Base-by-base conservation (phyloP, 1,284 basidiomycete genomes). In the Cronartium ribicola region DNA sequence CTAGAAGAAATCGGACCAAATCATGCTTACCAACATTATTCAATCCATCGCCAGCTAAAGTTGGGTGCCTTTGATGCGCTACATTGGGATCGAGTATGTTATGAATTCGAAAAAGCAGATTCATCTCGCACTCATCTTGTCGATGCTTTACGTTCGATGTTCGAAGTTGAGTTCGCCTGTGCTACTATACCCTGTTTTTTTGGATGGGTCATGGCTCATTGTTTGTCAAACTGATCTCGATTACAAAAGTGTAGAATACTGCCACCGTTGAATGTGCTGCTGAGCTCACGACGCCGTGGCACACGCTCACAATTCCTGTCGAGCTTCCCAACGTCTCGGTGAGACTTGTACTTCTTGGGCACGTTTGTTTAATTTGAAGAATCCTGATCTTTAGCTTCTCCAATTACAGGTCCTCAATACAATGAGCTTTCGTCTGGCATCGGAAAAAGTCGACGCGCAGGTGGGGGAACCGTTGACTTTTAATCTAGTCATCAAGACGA, bases 371-470 rank as follows among this genome's bases (percentile, higher is more conserved):
- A 40, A 55, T 55, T 55, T 55, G 51, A 55, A 20, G n/a, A n/a
- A n/a, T 5, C 13, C 40, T 14, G 4, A 43, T 36, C 20, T 40
- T 51, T 48, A 40, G 55, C 64, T n/a, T 65, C 57, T 13, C 41
- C 69, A 20, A 71, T 51, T 36, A 59, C 64, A 43, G 48, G 64
- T 59, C 65, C 48, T 65, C 48, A 65, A 65, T 55, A 48, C 43
- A 20, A 29, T 6, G n/a, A 59, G 29, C 7, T 55, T 55, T n/a
- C 17, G 51, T 60, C 41, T 41, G 22, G 37, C 57, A 72, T 48
- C 51, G 57, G 44, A 20, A 40, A 14, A 20, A 29, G 46, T 11
- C 17, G 41, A 57, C 13, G 61, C 48, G 36, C 37, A 55, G 57
- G 48, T 73, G 3, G 70, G 70, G 3, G 36, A 55, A 60, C 70